Base-by-base conservation (phyloP, 768 basidiomycete species). In the Naganishia kalamii region DNA sequence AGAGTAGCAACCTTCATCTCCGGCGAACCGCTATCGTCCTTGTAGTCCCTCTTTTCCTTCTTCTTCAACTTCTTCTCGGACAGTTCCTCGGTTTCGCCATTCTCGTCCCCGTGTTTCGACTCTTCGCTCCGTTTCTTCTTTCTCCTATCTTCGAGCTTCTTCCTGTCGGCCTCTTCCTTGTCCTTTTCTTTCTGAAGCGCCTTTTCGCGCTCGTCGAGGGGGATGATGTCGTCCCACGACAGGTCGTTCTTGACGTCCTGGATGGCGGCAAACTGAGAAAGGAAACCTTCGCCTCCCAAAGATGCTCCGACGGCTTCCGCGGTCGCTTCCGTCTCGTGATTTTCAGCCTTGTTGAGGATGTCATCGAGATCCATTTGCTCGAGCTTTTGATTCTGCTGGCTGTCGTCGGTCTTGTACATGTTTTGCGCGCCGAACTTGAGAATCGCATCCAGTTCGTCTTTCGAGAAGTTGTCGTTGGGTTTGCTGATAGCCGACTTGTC, bases 291-390 rank as follows among this genome's bases (percentile, higher is more conserved):
- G 52, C 96, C 96, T 78, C 96, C 96, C n/a, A 96, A 84, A 3
- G 96, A 98, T 13, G 92, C 85, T 49, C 90, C 90, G 64, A 88
- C 88, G 61, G 90, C 90, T 50, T 86, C 87, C 48, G 82, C 85
- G 35, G 86, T 85, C 10, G 86, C 86, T 70, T 92, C 83, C 0
- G 96, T 99, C 79, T 98, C 96, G 79, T 96, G 96, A 72, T 89
- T 90, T 79, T 99, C 96, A 27, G 96, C 96, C 62, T 89, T 87
- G 74, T 88, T 96, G 62, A 99, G 85, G 74, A 99, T 92, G 71
- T 98, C 96, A 79, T 98, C 96, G 25, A 99, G 85, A 79, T 99
- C 92, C 90, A 99, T 92, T 78, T 98, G 93, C 74, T 94, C 94
- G 41, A 99, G 86, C 80, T 98, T 97, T 80, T 92, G 85, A 78